Conservation (phyloP, 108 stramenopile species). For the Skeletonema costatum region DNA sequence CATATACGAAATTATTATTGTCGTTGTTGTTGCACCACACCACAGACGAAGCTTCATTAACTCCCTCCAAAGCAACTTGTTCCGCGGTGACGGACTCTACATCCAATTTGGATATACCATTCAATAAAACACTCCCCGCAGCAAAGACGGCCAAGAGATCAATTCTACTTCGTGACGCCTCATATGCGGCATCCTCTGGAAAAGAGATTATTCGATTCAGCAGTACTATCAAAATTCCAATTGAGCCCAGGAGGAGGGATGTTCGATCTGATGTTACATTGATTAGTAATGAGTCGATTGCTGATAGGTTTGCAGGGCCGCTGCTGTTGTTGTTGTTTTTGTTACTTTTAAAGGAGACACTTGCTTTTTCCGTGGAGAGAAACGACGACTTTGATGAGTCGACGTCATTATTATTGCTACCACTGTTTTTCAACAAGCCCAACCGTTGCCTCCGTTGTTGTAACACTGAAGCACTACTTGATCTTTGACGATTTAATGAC, state of each 20-base stretch:
- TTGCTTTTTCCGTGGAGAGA: constrained; percentile 34
- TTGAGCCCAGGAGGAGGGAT: constrained; percentile 65
- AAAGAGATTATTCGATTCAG: constrained; percentile 57
- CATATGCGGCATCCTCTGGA: constrained; percentile 31
- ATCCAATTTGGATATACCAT: constrained; percentile 80
- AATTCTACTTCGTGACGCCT: constrained; percentile 42
- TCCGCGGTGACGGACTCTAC: constrained; percentile 73
- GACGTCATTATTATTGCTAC: neutral
- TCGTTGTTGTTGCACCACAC: constrained; percentile 3
- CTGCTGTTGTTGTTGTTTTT: neutral
- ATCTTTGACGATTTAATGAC: neutral
- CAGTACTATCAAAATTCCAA: constrained; percentile 60
- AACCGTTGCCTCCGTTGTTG: neutral
- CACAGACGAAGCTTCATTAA: constrained; percentile 21
- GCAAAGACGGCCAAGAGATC: constrained; percentile 83
- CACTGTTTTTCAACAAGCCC: neutral
- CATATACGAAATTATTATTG: neutral
- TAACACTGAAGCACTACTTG: neutral
- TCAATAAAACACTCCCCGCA: constrained; percentile 77
- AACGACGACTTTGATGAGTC: constrained; percentile 8
- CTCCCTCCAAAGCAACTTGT: constrained; percentile 70
- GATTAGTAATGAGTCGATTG: constrained; percentile 30
- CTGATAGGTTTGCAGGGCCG: constrained; percentile 14
- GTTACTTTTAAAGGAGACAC: constrained; percentile 7
- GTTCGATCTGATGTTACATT: constrained; percentile 62